These are phyloP conservation scores for Zymoseptoria ardabiliae DNA, from an alignment of 2,329 filamentous ascomycete species.

Conservation along the genomic window DNA sequence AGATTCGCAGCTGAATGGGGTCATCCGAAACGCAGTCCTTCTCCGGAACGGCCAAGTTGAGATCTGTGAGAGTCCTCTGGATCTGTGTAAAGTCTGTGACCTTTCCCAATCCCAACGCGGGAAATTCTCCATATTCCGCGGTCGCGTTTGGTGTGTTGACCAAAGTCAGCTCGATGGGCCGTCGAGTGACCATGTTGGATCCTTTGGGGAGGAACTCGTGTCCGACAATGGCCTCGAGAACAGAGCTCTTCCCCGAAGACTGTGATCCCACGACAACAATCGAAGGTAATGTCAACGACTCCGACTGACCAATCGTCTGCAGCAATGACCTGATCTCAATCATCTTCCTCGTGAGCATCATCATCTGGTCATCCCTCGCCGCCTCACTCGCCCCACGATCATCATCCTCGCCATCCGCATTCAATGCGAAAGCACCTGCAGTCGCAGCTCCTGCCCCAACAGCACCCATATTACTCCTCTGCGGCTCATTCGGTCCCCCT, in stretches of 20 bases:
- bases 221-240: slow-evolving; percentile 91
- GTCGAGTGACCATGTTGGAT: slow-evolving; percentile 95
- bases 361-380: slow-evolving; percentile 95
- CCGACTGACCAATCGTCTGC: slow-evolving; percentile 85
- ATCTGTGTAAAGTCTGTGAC: slow-evolving; percentile 89
- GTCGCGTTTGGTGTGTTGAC: slow-evolving; percentile 86
- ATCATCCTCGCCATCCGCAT: slow-evolving; percentile 58
- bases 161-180: slow-evolving; percentile 91
- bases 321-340: slow-evolving; percentile 94
- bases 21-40: slow-evolving; percentile 91
- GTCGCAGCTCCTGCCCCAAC: slow-evolving; percentile 62
- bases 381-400: slow-evolving; percentile 54
- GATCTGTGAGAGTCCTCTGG: slow-evolving; percentile 85
- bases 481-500: slow-evolving; percentile 34
- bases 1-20: slow-evolving; percentile 90
- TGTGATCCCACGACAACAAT: slow-evolving; percentile 99
- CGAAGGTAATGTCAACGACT: slow-evolving; percentile 78
- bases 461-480: slow-evolving; percentile 40
- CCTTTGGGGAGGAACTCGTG: slow-evolving; percentile 97
- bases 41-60: slow-evolving; percentile 88
- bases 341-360: slow-evolving; percentile 98
- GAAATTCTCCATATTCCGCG: slow-evolving; percentile 92
- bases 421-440: slow-evolving; percentile 71
- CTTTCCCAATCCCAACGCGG: slow-evolving; percentile 79
- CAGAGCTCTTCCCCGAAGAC: slow-evolving; percentile 96